phyloP scores from a whole-genome alignment of 2,329 filamentous ascomycete species.

The Ophiocordyceps australis region DNA sequence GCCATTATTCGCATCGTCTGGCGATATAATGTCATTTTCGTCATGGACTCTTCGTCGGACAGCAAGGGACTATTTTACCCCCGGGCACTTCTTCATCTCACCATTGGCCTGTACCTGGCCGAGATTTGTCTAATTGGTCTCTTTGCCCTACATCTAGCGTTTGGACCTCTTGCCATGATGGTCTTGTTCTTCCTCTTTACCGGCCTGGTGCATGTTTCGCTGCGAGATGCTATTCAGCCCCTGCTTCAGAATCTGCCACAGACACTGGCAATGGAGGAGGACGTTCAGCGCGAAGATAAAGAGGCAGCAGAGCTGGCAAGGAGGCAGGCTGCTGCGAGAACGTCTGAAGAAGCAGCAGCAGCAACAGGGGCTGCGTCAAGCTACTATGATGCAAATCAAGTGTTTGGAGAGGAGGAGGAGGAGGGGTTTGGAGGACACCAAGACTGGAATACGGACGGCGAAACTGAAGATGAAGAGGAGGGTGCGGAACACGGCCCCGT shows the following conservation, averaged over 20 bases:
- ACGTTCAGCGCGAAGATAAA: conserved; percentile 23
- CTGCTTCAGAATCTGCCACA: conserved; percentile 65
- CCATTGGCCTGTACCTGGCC: conserved; percentile 68
- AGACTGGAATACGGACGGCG: conserved; percentile 7
- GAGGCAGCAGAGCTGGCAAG: conserved; percentile 21
- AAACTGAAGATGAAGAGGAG: conserved; percentile 11
- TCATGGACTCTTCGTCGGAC: conserved; percentile 65
- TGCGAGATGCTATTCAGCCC: conserved; percentile 58
- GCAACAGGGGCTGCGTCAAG: conserved; percentile 11
- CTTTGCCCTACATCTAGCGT: conserved; percentile 50
- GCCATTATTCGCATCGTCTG: conserved; percentile 73
- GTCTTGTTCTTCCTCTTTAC: conserved; percentile 60
- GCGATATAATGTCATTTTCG: conserved; percentile 80
- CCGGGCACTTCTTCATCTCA: conserved; percentile 70
- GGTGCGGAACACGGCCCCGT: conserved; percentile 5
- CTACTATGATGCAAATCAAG: conserved; percentile 16
- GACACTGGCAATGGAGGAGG: conserved; percentile 40
- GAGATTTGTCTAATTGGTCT: conserved; percentile 73
- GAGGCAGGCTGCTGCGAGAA: conserved; percentile 7
- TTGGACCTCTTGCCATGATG: conserved; percentile 59
- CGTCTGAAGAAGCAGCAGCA: conserved; percentile 3
- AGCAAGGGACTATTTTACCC: conserved; percentile 80
- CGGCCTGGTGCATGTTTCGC: conserved; percentile 53
- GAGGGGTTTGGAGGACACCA: too few species aligned
- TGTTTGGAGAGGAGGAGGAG: conserved; percentile 18